Evolutionary conservation across 306 rosid genomes (phyloP).

Genomic region (Inga oerstediana): DNA sequence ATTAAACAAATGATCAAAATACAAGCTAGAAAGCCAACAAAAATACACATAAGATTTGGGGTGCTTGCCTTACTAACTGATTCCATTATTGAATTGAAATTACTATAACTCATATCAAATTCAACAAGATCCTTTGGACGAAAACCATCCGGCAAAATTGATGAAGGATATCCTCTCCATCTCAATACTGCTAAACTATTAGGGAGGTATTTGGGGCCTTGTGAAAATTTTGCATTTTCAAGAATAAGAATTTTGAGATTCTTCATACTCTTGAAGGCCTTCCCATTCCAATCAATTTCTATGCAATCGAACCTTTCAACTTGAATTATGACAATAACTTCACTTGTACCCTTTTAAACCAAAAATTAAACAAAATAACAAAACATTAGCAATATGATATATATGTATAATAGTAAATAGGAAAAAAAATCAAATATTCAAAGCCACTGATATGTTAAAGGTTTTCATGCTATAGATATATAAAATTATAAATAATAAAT

Average conservation of each 20-base stretch:
- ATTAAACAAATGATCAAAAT: no score
- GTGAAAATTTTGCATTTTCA: background rate
- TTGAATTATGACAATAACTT: slow-evolving; percentile 10
- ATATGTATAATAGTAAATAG: no score
- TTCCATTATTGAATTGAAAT: background rate
- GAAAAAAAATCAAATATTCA: no score
- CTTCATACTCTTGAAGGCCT: background rate
- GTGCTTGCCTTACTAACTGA: background rate
- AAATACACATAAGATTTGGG: background rate
- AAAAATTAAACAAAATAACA: background rate
- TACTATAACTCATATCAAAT: background rate
- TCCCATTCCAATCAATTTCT: slow-evolving; percentile 4
- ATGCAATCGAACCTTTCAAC: background rate
- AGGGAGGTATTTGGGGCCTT: slow-evolving; percentile 7
- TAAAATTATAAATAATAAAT: no score
- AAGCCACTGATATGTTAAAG: background rate
- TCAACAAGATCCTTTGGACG: background rate
- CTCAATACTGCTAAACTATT: slow-evolving; percentile 8
- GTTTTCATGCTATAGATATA: background rate
- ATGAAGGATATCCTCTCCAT: slow-evolving; percentile 23
- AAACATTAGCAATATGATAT: no score
- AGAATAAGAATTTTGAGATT: background rate
- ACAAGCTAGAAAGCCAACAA: no score
- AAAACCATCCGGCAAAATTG: slow-evolving; percentile 8
- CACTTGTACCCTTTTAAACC: slow-evolving; percentile 4